phyloP scores from a whole-genome alignment of 2,329 filamentous ascomycete genomes.

The Diaporthe vexans region DNA sequence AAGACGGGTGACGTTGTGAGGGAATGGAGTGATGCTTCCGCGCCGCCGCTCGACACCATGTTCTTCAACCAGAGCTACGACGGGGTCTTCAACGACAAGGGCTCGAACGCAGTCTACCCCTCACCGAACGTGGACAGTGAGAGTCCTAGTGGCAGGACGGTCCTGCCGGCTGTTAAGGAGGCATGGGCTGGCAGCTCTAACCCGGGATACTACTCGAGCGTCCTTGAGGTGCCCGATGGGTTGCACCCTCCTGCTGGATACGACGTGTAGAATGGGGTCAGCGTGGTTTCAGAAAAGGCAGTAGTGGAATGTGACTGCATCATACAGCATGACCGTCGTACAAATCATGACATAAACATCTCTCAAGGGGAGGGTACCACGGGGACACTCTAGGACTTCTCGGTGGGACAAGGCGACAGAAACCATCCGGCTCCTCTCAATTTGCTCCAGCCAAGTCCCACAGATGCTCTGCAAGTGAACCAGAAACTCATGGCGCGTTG shows the following conservation, averaged over 20 bases:
- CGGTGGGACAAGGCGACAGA: too few species aligned
- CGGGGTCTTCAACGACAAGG: slow-evolving; percentile 47
- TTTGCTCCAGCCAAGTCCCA: too few species aligned
- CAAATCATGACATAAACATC: background rate
- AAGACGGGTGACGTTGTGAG: slow-evolving; percentile 69
- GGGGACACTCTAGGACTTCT: too few species aligned
- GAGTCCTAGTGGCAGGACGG: slow-evolving; percentile 45
- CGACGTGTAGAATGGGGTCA: background rate
- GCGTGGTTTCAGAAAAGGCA: background rate
- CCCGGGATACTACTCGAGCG: slow-evolving; percentile 47
- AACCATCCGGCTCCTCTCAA: too few species aligned
- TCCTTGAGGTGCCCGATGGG: slow-evolving; percentile 48
- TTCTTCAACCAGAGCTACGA: slow-evolving; percentile 47
- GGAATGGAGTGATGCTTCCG: slow-evolving; percentile 39
- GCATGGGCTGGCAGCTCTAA: slow-evolving; percentile 45
- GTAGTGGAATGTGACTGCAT: background rate
- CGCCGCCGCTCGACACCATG: slow-evolving; percentile 32
- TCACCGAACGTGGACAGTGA: slow-evolving; percentile 47
- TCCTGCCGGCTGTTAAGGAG: slow-evolving; percentile 44
- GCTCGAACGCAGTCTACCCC: slow-evolving; percentile 46
- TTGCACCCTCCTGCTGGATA: slow-evolving; percentile 47
- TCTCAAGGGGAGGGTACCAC: too few species aligned
- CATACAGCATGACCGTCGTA: background rate
- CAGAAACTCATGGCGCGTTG: too few species aligned
- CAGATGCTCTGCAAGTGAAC: too few species aligned